Base-by-base conservation (phyloP, 2,329 filamentous ascomycete genomes). In the Calonectria honghensis region DNA sequence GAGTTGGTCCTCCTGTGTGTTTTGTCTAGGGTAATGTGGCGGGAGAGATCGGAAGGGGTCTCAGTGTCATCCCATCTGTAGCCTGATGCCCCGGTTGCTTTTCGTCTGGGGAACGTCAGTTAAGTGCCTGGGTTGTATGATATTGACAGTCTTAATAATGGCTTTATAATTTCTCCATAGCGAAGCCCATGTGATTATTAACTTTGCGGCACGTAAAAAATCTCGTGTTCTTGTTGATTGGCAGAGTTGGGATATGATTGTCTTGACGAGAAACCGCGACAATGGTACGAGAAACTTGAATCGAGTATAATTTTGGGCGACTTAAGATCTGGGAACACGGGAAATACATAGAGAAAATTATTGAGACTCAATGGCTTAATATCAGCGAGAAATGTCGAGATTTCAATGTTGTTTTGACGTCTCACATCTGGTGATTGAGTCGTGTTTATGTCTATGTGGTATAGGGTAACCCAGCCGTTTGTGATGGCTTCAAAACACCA, bases 381-480 rank as follows among this genome's bases (percentile, higher is more conserved):
- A 35, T n/a, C 11, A 32, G 13, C 16, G 35, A 74, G 52, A 48
- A 71, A 18, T n/a, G 29, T 10, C 13, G 20, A 29, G 1, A 20
- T 31, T 41, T 63, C 27, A 24, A 41, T 3, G 6, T 63, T 41
- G 11, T 35, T 61, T 67, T 70, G 29, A 20, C 24, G 50, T 50
- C 27, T n/a, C 27, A 63, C 29, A n/a, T 32, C 35, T 64, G 35
- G 16, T 59, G 59, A 18, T 6, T 59, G 9, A 4, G 27, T 67
- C 37, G 45, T 54, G 45, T n/a, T 32, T 5, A 20, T 39, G 72
- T 24, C 24, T 24, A 24, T 24, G 2, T 24, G 24, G 24, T 79
- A 29, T 76, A 80, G 78, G 78, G 78, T 80, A 80, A 39, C 14
- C 11, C 5, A 5, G 5, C 18, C 7, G 14, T 29, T 29, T 27